Evolutionary conservation across 305 asterid species (phyloP).

Genomic region (Stenogyne calaminthoides): DNA sequence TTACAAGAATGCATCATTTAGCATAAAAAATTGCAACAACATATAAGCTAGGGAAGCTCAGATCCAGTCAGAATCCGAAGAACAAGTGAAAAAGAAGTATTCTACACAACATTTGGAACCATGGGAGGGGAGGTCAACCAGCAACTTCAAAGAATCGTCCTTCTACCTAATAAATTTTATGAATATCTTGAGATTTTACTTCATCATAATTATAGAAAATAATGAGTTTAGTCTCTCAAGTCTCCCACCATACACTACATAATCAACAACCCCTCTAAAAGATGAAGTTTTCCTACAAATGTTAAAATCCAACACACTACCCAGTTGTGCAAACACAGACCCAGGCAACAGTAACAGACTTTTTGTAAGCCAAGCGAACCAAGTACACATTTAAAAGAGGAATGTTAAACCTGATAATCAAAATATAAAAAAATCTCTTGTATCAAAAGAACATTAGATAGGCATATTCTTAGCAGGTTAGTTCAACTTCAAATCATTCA

Average conservation of each 20-base stretch:
- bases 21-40: slow-evolving; percentile 11
- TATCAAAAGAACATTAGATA: neutral
- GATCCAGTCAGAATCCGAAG: neutral
- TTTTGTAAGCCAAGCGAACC: neutral
- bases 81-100: neutral
- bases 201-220: neutral
- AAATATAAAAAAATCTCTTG: neutral
- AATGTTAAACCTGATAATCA: neutral
- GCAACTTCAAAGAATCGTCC: neutral
- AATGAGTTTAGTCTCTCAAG: neutral
- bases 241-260: slow-evolving; percentile 6
- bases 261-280: neutral
- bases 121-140: neutral
- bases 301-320: neutral
- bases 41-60: neutral
- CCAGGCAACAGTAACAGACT: neutral
- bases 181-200: neutral
- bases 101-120: neutral
- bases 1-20: neutral
- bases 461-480: neutral
- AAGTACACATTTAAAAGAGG: neutral
- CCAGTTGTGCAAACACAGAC: neutral
- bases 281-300: neutral
- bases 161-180: neutral
- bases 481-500: slow-evolving; percentile 1